Conservation (phyloP, 768 basidiomycete species). For the Podaxis rugospora region DNA sequence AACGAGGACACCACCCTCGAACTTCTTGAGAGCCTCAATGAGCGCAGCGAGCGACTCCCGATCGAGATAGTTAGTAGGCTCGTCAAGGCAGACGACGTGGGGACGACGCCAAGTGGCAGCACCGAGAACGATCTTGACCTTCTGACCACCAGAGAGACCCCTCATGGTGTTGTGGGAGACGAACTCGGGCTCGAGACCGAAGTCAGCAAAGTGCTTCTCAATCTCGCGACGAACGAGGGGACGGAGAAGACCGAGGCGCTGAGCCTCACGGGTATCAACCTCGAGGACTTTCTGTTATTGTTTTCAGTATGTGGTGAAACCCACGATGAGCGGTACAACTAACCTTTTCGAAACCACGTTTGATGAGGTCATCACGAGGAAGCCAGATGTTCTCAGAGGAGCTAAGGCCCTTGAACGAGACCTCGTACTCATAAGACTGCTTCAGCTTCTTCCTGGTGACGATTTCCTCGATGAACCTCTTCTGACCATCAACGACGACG, state of each 20-base stretch:
- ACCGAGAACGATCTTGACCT: slow-evolving; percentile 98
- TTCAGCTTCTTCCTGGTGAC: slow-evolving; percentile 92
- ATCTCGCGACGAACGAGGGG: slow-evolving; percentile 98
- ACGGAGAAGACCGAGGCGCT: slow-evolving; percentile 90
- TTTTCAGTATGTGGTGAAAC: slow-evolving; percentile 12
- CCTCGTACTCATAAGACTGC: slow-evolving; percentile 99
- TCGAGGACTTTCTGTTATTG: slow-evolving; percentile 81
- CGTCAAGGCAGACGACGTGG: slow-evolving; percentile 95
- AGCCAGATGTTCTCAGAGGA: slow-evolving; percentile 99
- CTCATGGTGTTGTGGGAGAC: slow-evolving; percentile 99
- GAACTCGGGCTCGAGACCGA: slow-evolving; percentile 98
- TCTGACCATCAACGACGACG: slow-evolving; percentile 89
- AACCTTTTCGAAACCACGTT: slow-evolving; percentile 96
- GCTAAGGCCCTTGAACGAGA: slow-evolving; percentile 90
- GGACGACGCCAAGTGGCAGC: slow-evolving; percentile 99
- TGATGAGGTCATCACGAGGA: slow-evolving; percentile 93
- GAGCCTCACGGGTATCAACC: slow-evolving; percentile 95
- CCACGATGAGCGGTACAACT: slow-evolving; percentile 13
- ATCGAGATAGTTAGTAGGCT: slow-evolving; percentile 99
- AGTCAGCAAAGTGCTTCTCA: slow-evolving; percentile 99
- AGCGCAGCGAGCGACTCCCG: slow-evolving; percentile 98
- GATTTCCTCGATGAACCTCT: slow-evolving; percentile 93
- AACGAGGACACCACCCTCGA: slow-evolving; percentile 97
- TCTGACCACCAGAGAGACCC: slow-evolving; percentile 97
- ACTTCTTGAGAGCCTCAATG: slow-evolving; percentile 95